Evolutionary conservation across 768 basidiomycete genomes (phyloP).

Genomic region (Aureoboletus auriporus): DNA sequence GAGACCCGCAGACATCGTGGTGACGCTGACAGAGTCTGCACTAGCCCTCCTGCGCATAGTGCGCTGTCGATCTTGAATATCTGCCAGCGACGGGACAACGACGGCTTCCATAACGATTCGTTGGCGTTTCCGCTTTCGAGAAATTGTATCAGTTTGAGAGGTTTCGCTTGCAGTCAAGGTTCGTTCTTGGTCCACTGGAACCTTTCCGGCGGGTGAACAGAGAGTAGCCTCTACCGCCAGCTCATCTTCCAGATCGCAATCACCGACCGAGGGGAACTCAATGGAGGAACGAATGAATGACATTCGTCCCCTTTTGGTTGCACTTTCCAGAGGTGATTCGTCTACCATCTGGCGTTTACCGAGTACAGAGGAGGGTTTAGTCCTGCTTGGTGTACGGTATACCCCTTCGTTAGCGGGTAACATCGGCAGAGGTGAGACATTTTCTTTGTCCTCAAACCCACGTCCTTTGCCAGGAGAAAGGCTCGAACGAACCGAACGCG

Average conservation of each 20-base stretch:
- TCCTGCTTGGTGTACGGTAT: slow-evolving; percentile 31
- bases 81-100: slow-evolving; percentile 39
- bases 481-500: slow-evolving; percentile 24
- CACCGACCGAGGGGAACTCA: slow-evolving; percentile 22
- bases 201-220: slow-evolving; percentile 14
- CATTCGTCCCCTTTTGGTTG: slow-evolving; percentile 25
- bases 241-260: slow-evolving; percentile 31
- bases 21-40: slow-evolving; percentile 3
- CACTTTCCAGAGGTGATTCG: slow-evolving; percentile 29
- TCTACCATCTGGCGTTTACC: slow-evolving; percentile 45
- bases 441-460: slow-evolving; percentile 54
- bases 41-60: slow-evolving; percentile 20
- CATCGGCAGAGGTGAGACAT: slow-evolving; percentile 40
- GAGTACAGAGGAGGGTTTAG: slow-evolving; percentile 22
- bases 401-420: slow-evolving; percentile 46
- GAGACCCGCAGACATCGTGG: slow-evolving; percentile 11
- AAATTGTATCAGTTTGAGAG: slow-evolving; percentile 1
- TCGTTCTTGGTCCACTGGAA: background rate
- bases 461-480: slow-evolving; percentile 38
- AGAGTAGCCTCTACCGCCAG: slow-evolving; percentile 22
- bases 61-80: slow-evolving; percentile 20
- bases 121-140: slow-evolving; percentile 43
- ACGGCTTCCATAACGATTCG: slow-evolving; percentile 50
- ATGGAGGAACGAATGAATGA: slow-evolving; percentile 31
- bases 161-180: background rate